Evolutionary conservation across 176 grass and related monocot species (phyloP), one percentile per base, ranked within the genome.

Genomic region (Triticum turgidum): DNA sequence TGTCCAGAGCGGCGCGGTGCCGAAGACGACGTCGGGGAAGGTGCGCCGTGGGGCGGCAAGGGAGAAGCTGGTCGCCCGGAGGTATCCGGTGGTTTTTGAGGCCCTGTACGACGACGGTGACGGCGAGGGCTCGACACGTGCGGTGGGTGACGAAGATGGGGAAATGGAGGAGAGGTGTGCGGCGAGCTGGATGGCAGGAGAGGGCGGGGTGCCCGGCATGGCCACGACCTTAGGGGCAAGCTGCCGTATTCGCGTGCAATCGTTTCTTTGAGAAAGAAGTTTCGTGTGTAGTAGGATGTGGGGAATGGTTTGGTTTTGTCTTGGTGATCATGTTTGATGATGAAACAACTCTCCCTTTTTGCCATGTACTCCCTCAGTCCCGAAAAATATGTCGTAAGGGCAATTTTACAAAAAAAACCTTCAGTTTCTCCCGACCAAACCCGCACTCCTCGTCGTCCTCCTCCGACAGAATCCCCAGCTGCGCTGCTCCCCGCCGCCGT

Each of bases 21-120:
- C 92, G 1, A 94, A 91, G 78, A 89, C 92, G 8, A 91, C 92
- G 35, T 94, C 89, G 17, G 92, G 92, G 65, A 94, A 94, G 87
- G 51, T 89, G 58, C 87, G 81, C 37, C 90, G 92, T 13, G 87
- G 81, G 58, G 45, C 68, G 35, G 89, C 87, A 65, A 89, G 85
- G 78, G 52, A 89, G 56, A 89, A 73, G 86, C 47, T 94, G 58
- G 20, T 91, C 64, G 77, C 72, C 49, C 77, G 92, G 8, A 79
- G 58, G 47, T 33, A 91, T 22, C 81, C 3, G 0, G 30, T 52
- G 24, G 18, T 89, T 1, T 87, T 78, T 42, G 89, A 89, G 64
- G 81, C 64, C 49, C 29, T 82, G 21, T 90, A 85, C 37, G 82
- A 85, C 4, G 56, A 51, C 6, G 47, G 21, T 14, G 21, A 63